Evolutionary conservation across 495 filamentous ascomycete genomes (phyloP), one percentile per base, ranked within the genome.

Genomic region (Penicillium bialowiezense): DNA sequence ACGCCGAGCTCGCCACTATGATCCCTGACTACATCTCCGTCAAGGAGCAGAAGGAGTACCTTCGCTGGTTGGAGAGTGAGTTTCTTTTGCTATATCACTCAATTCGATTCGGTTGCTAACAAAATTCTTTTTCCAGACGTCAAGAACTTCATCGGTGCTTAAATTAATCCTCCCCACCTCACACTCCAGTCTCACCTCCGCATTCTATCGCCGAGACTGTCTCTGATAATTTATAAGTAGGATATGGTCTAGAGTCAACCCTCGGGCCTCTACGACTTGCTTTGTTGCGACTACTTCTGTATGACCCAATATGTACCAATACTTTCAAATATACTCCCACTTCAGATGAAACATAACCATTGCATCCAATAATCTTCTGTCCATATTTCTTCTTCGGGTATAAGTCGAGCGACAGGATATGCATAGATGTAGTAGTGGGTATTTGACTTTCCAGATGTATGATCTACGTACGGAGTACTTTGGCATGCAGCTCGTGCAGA

Each of bases 11-110:
- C 60, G 91, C 90, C 47, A 72, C 90, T 53, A 96, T 96, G 71
- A 82, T 95, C 41, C 91, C 91, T 42, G 92, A 97, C 64, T 99
- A 96, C 73, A 92, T 97, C 62, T 89, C 97, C 69, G 84, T 87
- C 71, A 99, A 99, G 84, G 93, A 99, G 82, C 92, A 99, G 83
- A 89, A 84, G 79, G 93, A 99, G 78, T 99, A 99, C 70, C 66
- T 92, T 34, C 74, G 76, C 51, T 99, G 93, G 93, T 75, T 99
- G 65, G 82, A 85, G 57, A 90, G 79, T 83, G 68, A 72, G 80
- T 77, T 48, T 10, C 28, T n/a, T 33, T 35, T 41, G 35, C 10
- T 34, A 19, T 40, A 13, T 18, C 24, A 14, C 12, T 43, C 15
- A 23, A 34, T 21, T 3, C 7, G 17, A 50, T 5, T 24, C 18